Base-by-base conservation (phyloP, 805 yeast genomes). In the Saccharomyces jurei region DNA sequence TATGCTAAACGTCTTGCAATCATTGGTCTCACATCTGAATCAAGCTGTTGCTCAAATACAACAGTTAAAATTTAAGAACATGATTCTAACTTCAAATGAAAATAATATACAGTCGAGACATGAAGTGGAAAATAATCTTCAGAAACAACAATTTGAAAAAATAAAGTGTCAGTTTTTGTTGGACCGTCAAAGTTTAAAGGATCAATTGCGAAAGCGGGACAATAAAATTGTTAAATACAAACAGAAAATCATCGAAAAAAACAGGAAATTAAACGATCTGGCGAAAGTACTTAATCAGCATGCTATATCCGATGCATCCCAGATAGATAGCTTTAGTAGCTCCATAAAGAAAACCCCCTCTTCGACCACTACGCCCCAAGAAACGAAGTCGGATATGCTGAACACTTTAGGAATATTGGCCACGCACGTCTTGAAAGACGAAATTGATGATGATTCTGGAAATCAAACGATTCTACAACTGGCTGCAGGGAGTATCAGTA, bases 351-450 rank as follows among this genome's bases (percentile, higher is more conserved):
- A 51, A 27, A 51, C 52, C 21, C 46, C 56, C 56, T 9, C 44
- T 32, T 50, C 48, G 21, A 28, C 49, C 10, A 28, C 51, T 2
- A 41, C 47, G 6, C 46, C 49, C 13, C 52, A 41, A 55, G 58
- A 56, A 48, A 55, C 50, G 52, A 57, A 59, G 21, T 52, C 64
- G 6, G 61, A 63, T 46, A 76, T 77, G 71, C 57, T 81, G 49
- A 77, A 76, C 48, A 78, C 84, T 0, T 67, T 81, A 49, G 85
- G 83, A 13, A 65, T 78, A 54, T 67, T 81, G 52, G 85, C 85
- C 2, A 74, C 80, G 46, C 84, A 80, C 58, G 82, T 78, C 0
- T 62, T 79, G 31, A 71, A 73, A 48, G 77, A 74, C 53, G 59
- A 56, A n/a, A 54, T 52, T 30, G 60, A 56, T 41, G 60, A 56